Base-by-base conservation (phyloP, 148 eudicot species). In the Spergularia marina region DNA sequence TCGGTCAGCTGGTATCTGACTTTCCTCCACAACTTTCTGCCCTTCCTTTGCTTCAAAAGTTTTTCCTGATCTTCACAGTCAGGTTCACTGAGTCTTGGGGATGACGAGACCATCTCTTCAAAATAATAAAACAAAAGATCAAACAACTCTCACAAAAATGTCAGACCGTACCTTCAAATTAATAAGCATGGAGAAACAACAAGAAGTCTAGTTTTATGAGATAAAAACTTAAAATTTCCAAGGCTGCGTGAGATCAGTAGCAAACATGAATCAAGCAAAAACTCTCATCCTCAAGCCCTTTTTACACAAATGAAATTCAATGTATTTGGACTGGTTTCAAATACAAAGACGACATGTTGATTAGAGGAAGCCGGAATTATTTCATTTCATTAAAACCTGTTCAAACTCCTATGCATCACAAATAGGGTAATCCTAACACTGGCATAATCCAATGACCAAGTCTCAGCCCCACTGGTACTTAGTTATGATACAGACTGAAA, bases 1-100 rank as follows among this genome's bases (percentile, higher is more conserved):
- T 85, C 86, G 36, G 49, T 60, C 4, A 83, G 83, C 71, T 83
- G 84, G 40, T 83, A 78, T 83, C 63, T 74, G 23, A 77, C 83
- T 77, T 79, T 77, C 54, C 62, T 72, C 82, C 80, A 72, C 51
- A 65, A 53, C 83, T 59, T 83, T 79, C 64, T 83, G 54, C 76
- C 80, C 51, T 30, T 75, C 74, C 49, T 63, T 40, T 71, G 55
- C 57, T 77, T 68, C 75, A 40, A 14, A 41, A 81, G 40, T 49
- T 74, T 69, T 13, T 68, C 76, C 70, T 75, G 71, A 59, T 81
- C 82, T 56, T 81, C 84, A 72, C 62, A 59, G 30, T 81, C 86
- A 17, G 51, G 40, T 59, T 71, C 68, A 6, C 51, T 67, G 53
- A 74, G 66, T 68, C 60, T 73, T 21, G n/a, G 21, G 30, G 70